phyloP scores from a whole-genome alignment of 768 basidiomycete genomes.

The Coprinopsis marcescibilis region DNA sequence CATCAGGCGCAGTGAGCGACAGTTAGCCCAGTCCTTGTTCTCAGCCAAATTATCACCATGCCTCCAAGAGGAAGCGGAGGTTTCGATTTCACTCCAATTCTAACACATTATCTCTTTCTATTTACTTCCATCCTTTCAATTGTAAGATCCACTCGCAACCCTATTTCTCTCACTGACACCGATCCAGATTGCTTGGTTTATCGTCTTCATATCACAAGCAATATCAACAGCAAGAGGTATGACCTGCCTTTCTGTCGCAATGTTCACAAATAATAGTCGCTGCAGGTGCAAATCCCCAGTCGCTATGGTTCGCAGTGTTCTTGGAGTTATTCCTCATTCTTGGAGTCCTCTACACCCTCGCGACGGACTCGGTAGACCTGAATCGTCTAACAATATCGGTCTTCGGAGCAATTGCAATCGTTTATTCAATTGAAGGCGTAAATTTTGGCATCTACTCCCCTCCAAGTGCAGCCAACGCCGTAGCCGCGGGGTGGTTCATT shows the following conservation, averaged over 20 bases:
- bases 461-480: conserved; percentile 58
- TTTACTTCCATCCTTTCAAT: conserved; percentile 79
- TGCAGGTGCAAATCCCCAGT: conserved; percentile 46
- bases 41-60: conserved; percentile 25
- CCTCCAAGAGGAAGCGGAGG: conserved; percentile 56
- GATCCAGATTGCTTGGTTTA: conserved; percentile 64
- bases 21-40: conserved; percentile 12
- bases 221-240: conserved; percentile 54
- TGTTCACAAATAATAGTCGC: conserved; percentile 4
- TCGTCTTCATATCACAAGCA: conserved; percentile 71
- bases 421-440: conserved; percentile 77
- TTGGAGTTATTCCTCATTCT: conserved; percentile 68
- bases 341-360: conserved; percentile 70
- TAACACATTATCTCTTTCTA: conserved; percentile 88
- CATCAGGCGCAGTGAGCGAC: conserved; percentile 7
- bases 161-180: conserved; percentile 11
- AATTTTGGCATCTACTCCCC: conserved; percentile 60
- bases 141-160: conserved; percentile 41
- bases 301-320: conserved; percentile 82
- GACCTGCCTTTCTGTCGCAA: conserved; percentile 10
- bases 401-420: conserved; percentile 82
- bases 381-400: conserved; percentile 87
- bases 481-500: conserved; percentile 93
- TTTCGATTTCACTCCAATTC: conserved; percentile 84
- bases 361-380: conserved; percentile 87